Evolutionary conservation across 208 protist species (phyloP).

Genomic region (Leishmania mexicana): DNA sequence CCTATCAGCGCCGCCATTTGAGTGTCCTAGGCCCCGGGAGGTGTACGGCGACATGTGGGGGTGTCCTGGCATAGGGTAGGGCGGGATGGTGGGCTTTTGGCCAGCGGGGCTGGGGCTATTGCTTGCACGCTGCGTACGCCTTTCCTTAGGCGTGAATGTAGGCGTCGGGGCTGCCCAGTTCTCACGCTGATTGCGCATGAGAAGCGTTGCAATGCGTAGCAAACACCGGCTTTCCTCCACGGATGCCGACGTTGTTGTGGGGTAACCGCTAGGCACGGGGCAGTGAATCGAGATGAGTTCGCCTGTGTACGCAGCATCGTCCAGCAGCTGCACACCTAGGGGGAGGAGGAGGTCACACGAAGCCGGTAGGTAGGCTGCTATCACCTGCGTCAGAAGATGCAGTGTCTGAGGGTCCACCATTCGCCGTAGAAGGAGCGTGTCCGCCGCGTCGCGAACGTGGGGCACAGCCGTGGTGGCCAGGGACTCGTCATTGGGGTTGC

Average conservation of each 20-base stretch:
- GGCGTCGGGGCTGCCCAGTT: neutral
- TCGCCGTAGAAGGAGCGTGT: neutral
- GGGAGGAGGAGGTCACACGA: conserved; percentile 5
- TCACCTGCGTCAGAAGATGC: conserved; percentile 9
- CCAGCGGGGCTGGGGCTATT: neutral
- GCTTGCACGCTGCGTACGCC: neutral
- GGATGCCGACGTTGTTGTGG: neutral
- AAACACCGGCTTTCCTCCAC: conserved; percentile 20
- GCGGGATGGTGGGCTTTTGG: neutral
- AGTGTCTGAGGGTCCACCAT: conserved; percentile 3
- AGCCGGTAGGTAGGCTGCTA: conserved; percentile 1
- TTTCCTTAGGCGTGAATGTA: neutral
- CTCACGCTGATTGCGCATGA: neutral
- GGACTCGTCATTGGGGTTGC: neutral
- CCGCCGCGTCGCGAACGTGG: neutral
- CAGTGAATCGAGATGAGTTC: conserved; percentile 4
- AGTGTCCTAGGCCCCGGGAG: neutral
- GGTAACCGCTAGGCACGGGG: neutral
- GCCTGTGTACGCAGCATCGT: neutral
- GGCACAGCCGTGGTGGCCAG: neutral
- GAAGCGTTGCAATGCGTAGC: conserved; percentile 18
- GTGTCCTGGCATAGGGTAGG: neutral
- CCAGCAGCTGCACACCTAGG: conserved; percentile 4
- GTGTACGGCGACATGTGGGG: neutral
- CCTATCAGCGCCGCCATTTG: neutral